phyloP scores from a whole-genome alignment of 768 basidiomycete genomes.

The Royoungia palumana region DNA sequence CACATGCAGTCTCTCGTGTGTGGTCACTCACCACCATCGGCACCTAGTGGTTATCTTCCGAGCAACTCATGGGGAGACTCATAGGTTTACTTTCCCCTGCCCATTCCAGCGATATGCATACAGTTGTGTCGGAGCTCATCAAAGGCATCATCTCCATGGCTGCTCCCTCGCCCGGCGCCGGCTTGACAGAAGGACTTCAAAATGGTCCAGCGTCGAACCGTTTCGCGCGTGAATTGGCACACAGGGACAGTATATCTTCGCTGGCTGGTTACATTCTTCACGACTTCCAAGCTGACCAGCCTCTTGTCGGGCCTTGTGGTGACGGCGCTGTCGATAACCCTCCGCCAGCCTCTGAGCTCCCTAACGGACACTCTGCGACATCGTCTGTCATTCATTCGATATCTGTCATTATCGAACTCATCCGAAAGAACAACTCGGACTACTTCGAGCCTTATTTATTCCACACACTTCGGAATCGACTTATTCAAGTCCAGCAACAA shows the following conservation, averaged over 20 bases:
- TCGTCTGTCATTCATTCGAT: constrained; percentile 87
- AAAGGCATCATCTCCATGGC: constrained; percentile 95
- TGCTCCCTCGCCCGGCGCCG: constrained; percentile 78
- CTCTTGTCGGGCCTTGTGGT: constrained; percentile 18
- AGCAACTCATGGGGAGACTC: constrained; percentile 78
- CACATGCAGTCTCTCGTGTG: constrained; percentile 30
- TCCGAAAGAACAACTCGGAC: constrained; percentile 97
- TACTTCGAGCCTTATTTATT: constrained; percentile 98
- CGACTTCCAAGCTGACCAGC: constrained; percentile 42
- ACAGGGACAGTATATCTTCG: constrained; percentile 62
- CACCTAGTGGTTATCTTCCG: constrained; percentile 80
- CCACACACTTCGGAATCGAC: constrained; percentile 85
- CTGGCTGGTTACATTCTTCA: constrained; percentile 75
- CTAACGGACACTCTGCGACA: constrained; percentile 49
- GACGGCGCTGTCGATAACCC: constrained; percentile 11
- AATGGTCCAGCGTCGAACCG: constrained; percentile 77
- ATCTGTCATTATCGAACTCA: constrained; percentile 87
- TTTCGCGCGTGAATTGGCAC: constrained; percentile 86
- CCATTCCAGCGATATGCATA: constrained; percentile 72
- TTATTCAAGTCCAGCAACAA: constrained; percentile 84
- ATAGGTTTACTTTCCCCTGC: constrained; percentile 80
- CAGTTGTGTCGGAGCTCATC: constrained; percentile 84
- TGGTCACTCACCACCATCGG: constrained; percentile 28
- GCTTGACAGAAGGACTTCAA: constrained; percentile 64
- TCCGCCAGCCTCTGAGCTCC: constrained; percentile 16